Evolutionary conservation across 345 rosid genomes (phyloP), one percentile per base, ranked within the genome.

Genomic region (Salix dunnii): DNA sequence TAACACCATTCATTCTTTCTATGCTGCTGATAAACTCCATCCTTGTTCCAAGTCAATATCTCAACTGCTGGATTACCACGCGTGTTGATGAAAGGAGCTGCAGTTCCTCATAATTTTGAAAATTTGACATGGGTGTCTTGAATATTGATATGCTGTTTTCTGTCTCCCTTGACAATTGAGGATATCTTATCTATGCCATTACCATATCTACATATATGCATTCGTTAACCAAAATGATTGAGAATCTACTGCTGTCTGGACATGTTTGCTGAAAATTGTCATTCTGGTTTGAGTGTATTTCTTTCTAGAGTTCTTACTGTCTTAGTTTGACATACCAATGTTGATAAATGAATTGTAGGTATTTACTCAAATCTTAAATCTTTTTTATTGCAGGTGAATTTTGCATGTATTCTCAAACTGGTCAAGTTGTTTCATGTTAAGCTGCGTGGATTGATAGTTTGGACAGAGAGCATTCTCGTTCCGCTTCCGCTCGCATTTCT

Each of bases 1-100:
- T 73, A 85, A 84, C 53, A 78, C 70, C 33, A 85, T 90, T 40
- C 88, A 85, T 83, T 82, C 82, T 80, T 91, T 90, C 68, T 86
- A 62, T 67, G 91, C 82, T 17, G 77, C 91, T 8, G 96, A 91
- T 79, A 85, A 85, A 74, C 78, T 67, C 68, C 93, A 90, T 84
- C 83, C 88, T 60, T 62, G 69, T 81, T 82, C 87, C 14, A 67
- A 53, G 55, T 80, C 84, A 3, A 87, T 87, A 46, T 83, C 88
- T 71, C 85, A 88, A 77, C 83, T 85, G 82, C 86, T 91, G 74
- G 81, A 81, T 74, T 74, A 76, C 30, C 91, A 90, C 71, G 68
- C 74, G 30, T 78, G 66, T 67, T 76, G 48, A 91, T 88, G 90
- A 85, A 74, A 49, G 93, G 81, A 73, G 77, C 79, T 68, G 74